A percentile compares a stretch with the other conserved stretches of the same genome.
phyloP scores from a whole-genome alignment of 768 basidiomycete genomes.

The Leccinum rimulosum region DNA sequence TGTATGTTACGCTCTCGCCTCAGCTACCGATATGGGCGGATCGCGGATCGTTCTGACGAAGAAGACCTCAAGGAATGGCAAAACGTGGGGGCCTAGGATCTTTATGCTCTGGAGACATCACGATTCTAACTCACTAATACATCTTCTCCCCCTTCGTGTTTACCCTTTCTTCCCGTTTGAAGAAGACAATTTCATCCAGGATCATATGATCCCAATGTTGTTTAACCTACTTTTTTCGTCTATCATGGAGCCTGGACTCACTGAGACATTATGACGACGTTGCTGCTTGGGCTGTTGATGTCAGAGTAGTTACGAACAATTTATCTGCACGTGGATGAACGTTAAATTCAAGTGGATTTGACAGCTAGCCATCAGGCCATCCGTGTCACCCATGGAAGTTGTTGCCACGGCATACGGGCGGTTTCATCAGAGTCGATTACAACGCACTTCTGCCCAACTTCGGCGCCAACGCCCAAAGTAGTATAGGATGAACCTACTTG shows the following conservation, averaged over 20 bases:
- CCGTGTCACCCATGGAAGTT: not conserved
- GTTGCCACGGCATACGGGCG: not conserved
- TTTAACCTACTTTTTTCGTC: not conserved
- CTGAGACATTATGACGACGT: not conserved
- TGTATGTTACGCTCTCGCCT: slow-evolving; percentile 39
- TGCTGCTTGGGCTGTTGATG: not conserved
- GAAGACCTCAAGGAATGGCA: slow-evolving; percentile 47
- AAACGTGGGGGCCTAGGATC: slow-evolving; percentile 32
- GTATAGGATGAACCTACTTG: too few species aligned
- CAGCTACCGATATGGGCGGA: slow-evolving; percentile 15
- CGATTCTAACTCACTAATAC: not conserved
- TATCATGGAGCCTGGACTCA: not conserved
- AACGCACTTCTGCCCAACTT: too few species aligned
- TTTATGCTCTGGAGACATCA: slow-evolving; percentile 12
- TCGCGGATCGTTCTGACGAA: slow-evolving; percentile 3
- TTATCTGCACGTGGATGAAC: not conserved
- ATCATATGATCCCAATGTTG: not conserved
- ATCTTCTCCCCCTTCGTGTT: not conserved
- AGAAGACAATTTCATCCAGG: not conserved
- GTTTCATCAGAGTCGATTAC: not conserved
- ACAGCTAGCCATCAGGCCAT: not conserved
- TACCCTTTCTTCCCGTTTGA: not conserved
- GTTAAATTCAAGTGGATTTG: not conserved
- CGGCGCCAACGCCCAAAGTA: too few species aligned
- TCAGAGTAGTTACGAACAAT: not conserved